Evolutionary conservation across 768 basidiomycete genomes (phyloP).

Genomic region (Saitozyma sp.): DNA sequence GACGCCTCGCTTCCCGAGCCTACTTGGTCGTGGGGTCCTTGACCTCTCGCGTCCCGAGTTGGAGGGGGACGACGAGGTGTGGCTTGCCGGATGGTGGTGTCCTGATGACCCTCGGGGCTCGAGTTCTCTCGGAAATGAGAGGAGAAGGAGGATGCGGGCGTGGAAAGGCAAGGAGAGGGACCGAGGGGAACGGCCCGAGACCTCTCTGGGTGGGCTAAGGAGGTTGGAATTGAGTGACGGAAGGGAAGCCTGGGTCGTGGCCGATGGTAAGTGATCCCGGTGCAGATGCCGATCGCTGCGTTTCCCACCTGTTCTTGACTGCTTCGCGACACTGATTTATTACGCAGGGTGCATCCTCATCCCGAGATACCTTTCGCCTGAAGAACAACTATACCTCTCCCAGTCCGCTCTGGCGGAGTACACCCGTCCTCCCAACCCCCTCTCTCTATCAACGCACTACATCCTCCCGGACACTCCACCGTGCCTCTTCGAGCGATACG

Average conservation of each 20-base stretch:
- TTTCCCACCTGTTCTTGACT: no score
- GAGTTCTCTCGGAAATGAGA: conserved; percentile 7
- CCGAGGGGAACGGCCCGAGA: conserved; percentile 16
- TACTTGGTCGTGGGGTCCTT: conserved; percentile 30
- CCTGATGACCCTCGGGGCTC: neutral
- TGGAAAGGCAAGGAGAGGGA: conserved; percentile 34
- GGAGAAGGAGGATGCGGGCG: conserved; percentile 4
- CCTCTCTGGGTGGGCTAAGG: conserved; percentile 15
- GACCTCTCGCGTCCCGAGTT: conserved; percentile 37
- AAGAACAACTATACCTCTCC: conserved; percentile 68
- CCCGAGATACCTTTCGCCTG: conserved; percentile 67
- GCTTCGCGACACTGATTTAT: no score
- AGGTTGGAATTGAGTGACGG: conserved; percentile 23
- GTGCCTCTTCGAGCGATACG: conserved; percentile 72
- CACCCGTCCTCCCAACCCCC: conserved; percentile 76
- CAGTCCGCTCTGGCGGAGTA: conserved; percentile 73
- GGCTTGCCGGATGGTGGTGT: conserved; percentile 44
- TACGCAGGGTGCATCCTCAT: conserved; percentile 80
- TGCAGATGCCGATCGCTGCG: no score
- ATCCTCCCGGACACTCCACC: conserved; percentile 58
- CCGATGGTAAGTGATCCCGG: conserved; percentile 31
- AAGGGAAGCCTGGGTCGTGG: conserved; percentile 30
- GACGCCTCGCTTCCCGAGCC: neutral
- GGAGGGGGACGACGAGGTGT: conserved; percentile 39
- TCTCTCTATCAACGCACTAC: conserved; percentile 87